phyloP scores from a whole-genome alignment of 1,139 yeast species.

The Yamadazyma trypodendri region DNA sequence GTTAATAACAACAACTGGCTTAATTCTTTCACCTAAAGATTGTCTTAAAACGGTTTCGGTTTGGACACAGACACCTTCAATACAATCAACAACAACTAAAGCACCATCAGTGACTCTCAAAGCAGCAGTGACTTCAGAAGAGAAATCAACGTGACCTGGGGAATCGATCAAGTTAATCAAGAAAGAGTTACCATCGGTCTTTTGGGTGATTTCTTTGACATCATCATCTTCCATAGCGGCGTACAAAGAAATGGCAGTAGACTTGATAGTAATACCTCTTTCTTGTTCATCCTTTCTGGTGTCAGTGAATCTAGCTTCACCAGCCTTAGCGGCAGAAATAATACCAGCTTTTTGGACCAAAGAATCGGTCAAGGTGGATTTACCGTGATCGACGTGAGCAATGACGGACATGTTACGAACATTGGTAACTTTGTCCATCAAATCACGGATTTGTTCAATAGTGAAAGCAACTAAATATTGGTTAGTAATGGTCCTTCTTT shows the following conservation, averaged over 20 bases:
- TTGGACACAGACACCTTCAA: conserved; percentile 99
- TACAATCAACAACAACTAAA: conserved; percentile 97
- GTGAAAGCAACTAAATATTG: conserved; percentile 61
- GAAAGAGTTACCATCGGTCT: conserved; percentile 92
- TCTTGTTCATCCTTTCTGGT: conserved; percentile 99
- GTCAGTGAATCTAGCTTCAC: conserved; percentile 99
- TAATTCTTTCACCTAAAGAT: conserved; percentile 98
- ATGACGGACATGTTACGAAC: conserved; percentile 99
- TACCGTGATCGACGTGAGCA: conserved; percentile 99
- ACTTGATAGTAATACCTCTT: conserved; percentile 99
- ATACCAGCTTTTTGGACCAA: conserved; percentile 99
- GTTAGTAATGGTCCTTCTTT: conserved; percentile 2
- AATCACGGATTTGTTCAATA: conserved; percentile 93
- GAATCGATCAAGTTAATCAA: conserved; percentile 98
- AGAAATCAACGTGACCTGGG: conserved; percentile 99
- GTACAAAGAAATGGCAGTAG: conserved; percentile 96
- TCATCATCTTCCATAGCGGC: conserved; percentile 90
- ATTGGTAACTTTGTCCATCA: conserved; percentile 99
- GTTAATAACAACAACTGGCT: conserved; percentile 98
- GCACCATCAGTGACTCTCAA: conserved; percentile 99
- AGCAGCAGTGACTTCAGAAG: conserved; percentile 99
- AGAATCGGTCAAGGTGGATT: conserved; percentile 98
- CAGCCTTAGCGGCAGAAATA: conserved; percentile 99
- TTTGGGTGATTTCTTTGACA: conserved; percentile 92
- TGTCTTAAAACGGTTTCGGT: conserved; percentile 99